A percentile compares a stretch with the other conserved stretches of the same genome.
phyloP scores from a whole-genome alignment of 805 yeast genomes.

The Saturnispora halmiae region DNA sequence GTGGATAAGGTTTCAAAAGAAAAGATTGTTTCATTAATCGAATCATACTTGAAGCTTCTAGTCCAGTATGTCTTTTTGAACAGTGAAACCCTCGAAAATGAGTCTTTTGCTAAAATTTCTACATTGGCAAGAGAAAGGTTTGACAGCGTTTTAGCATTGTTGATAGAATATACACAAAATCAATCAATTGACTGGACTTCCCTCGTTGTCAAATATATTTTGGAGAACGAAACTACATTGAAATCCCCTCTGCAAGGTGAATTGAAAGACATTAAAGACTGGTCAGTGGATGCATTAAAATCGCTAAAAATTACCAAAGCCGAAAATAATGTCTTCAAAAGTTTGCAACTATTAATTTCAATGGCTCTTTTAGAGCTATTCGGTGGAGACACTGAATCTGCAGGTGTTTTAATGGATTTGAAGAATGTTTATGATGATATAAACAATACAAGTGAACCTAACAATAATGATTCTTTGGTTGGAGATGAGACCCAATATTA shows the following conservation, averaged over 20 bases:
- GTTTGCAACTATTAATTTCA: constrained; percentile 66
- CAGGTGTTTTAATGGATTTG: constrained; percentile 64
- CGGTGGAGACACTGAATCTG: constrained; percentile 69
- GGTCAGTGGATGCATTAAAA: constrained; percentile 5
- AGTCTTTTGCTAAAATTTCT: constrained; percentile 16
- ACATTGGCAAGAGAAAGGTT: constrained; percentile 47
- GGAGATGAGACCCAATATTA: constrained; percentile 9
- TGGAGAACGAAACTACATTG: constrained; percentile 31
- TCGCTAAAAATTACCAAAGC: constrained; percentile 32
- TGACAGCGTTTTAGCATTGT: constrained; percentile 49
- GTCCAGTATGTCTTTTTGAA: constrained; percentile 19
- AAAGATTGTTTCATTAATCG: constrained; percentile 9
- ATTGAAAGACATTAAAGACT: constrained; percentile 44
- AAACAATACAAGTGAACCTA: constrained; percentile 6
- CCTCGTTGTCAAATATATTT: constrained; percentile 25
- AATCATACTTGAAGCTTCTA: constrained; percentile 18
- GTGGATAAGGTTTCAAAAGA: neutral
- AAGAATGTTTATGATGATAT: constrained; percentile 46
- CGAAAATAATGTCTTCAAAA: constrained; percentile 30
- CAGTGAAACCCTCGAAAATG: constrained; percentile 10
- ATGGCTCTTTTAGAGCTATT: constrained; percentile 71
- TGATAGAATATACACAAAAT: constrained; percentile 14
- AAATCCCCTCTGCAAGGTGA: constrained; percentile 25
- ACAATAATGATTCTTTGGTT: neutral
- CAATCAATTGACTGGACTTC: constrained; percentile 14